Conservation (phyloP, 1,139 yeast species). For the Meyerozyma smithsonii region DNA sequence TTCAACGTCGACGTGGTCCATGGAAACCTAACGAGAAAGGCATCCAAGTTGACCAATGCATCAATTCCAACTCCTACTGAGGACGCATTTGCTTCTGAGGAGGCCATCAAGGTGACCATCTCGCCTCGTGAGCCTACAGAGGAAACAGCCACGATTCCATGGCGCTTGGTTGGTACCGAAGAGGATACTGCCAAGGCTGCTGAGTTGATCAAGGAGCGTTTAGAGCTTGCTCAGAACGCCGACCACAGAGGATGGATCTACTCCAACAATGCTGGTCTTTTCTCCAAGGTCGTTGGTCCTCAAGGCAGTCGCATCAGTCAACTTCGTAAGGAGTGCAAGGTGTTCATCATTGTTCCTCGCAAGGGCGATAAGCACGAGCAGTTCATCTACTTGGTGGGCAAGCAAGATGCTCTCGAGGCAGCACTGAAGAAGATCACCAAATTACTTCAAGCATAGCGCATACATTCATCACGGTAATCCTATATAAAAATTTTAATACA, state of each 20-base stretch:
- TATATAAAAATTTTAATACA: neutral
- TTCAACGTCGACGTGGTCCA: constrained; percentile 60
- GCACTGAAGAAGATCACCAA: constrained; percentile 24
- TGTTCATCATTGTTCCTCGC: constrained; percentile 64
- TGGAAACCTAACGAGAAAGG: constrained; percentile 49
- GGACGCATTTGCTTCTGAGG: constrained; percentile 45
- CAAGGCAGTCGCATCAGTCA: constrained; percentile 65
- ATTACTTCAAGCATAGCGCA: constrained; percentile 3
- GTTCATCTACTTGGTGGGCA: constrained; percentile 38
- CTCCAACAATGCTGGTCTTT: constrained; percentile 27
- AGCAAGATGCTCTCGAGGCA: constrained; percentile 28
- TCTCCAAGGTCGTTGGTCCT: constrained; percentile 68
- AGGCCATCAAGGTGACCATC: constrained; percentile 42
- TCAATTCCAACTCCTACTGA: constrained; percentile 46
- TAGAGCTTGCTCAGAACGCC: constrained; percentile 31
- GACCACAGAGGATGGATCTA: constrained; percentile 36
- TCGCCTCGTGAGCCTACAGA: constrained; percentile 14
- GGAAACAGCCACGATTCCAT: constrained; percentile 47
- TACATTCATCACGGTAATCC: too few species aligned
- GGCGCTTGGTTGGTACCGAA: constrained; percentile 56
- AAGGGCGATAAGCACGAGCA: constrained; percentile 45
- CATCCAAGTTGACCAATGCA: constrained; percentile 44
- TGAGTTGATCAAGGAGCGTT: constrained; percentile 29
- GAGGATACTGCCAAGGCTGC: constrained; percentile 37
- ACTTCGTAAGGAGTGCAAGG: constrained; percentile 55